Evolutionary conservation across 495 filamentous ascomycete species (phyloP).

Genomic region (Podospora tetraspora): DNA sequence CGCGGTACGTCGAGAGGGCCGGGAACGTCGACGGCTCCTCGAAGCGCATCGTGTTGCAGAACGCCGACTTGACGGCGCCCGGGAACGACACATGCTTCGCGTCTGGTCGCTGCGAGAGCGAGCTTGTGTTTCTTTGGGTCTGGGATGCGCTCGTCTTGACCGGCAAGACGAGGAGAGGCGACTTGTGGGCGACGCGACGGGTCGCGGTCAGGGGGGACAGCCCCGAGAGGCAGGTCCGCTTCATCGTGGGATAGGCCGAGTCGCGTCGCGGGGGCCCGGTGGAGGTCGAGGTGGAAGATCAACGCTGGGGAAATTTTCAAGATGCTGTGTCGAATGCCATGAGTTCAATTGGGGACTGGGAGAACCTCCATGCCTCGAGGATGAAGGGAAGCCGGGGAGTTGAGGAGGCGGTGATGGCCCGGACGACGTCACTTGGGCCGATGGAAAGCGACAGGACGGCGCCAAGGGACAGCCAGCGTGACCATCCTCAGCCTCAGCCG

Average conservation of each 20-base stretch:
- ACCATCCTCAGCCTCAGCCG: neutral
- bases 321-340: neutral
- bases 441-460: conserved; percentile 25
- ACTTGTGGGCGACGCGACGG: neutral
- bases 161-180: conserved; percentile 1
- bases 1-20: conserved; percentile 80
- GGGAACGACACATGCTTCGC: conserved; percentile 79
- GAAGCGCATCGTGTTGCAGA: conserved; percentile 74
- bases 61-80: conserved; percentile 90
- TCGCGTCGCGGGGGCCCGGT: neutral
- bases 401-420: conserved; percentile 2
- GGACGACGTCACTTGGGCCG: conserved; percentile 36
- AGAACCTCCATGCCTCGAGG: neutral
- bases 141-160: neutral
- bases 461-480: conserved; percentile 3
- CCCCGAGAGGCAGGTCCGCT: conserved; percentile 17
- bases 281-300: neutral
- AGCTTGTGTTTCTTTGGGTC: conserved; percentile 26
- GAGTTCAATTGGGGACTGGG: conserved; percentile 5
- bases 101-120: conserved; percentile 60
- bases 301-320: neutral
- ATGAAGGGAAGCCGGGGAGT: neutral
- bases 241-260: conserved; percentile 14
- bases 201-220: conserved; percentile 6
- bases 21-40: conserved; percentile 59